Evolutionary conservation across 371 early-diverging fungal species (phyloP).

Genomic region (Umbelopsis sp.): DNA sequence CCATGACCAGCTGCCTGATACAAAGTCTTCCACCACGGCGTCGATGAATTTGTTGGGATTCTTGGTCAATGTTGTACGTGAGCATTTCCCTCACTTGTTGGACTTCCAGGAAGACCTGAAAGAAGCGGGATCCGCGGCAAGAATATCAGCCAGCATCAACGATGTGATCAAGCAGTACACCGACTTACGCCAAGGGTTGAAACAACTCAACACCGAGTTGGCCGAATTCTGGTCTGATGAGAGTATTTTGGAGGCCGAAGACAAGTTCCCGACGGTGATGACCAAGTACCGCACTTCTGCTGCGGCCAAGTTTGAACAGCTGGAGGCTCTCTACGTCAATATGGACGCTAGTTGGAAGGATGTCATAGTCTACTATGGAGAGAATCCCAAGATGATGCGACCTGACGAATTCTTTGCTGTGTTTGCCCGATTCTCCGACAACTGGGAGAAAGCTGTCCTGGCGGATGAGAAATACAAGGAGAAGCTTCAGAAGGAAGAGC

Average conservation of each 20-base stretch:
- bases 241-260: conserved; percentile 18
- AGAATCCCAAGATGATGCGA: conserved; percentile 37
- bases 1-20: conserved; percentile 47
- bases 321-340: conserved; percentile 45
- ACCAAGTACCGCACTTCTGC: conserved; percentile 36
- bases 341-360: conserved; percentile 53
- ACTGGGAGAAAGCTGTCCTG: conserved; percentile 34
- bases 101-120: conserved; percentile 44
- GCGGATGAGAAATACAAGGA: conserved; percentile 39
- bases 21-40: conserved; percentile 47
- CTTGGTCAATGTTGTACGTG: conserved; percentile 46
- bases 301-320: conserved; percentile 38
- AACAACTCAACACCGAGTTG: conserved; percentile 27
- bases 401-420: conserved; percentile 40
- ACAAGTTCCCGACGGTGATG: conserved; percentile 45
- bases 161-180: conserved; percentile 46
- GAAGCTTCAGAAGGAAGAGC: conserved; percentile 38
- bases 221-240: conserved; percentile 20
- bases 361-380: conserved; percentile 41
- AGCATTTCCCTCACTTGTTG: conserved; percentile 51
- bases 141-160: conserved; percentile 41
- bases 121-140: conserved; percentile 40
- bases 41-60: conserved; percentile 52
- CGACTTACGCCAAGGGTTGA: conserved; percentile 39
- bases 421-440: conserved; percentile 29